Conservation (phyloP, 129 eudicot genomes). For the Saussurea involucrata region DNA sequence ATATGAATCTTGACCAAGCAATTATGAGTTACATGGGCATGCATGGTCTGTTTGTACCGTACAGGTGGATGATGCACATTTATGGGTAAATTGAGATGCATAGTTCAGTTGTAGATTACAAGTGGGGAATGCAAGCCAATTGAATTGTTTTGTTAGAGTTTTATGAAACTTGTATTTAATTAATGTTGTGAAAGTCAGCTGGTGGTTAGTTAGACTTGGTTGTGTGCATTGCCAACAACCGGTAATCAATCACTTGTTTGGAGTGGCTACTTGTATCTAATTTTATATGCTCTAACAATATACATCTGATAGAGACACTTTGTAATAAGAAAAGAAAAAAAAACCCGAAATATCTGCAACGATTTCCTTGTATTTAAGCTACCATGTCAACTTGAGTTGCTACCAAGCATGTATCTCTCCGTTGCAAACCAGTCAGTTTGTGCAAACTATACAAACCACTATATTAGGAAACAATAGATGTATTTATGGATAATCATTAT, state of each 20-base stretch:
- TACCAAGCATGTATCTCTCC: slow-evolving; percentile 36
- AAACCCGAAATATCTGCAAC: slow-evolving; percentile 14
- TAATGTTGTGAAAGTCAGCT: slow-evolving; percentile 35
- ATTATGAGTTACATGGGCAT: not conserved
- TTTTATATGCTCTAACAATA: slow-evolving; percentile 13
- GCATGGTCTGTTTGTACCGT: not conserved
- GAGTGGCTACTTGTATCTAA: slow-evolving; percentile 27
- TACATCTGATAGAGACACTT: slow-evolving; percentile 15
- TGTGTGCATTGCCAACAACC: slow-evolving; percentile 26
- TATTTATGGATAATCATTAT: too few relatives aligned
- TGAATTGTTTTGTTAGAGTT: slow-evolving; percentile 16
- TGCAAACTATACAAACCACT: too few relatives aligned
- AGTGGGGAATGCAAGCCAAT: not conserved
- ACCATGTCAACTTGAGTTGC: slow-evolving; percentile 56
- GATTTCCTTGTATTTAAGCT: slow-evolving; percentile 15
- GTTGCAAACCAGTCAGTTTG: too few relatives aligned
- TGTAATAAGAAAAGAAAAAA: not conserved
- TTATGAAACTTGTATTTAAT: not conserved
- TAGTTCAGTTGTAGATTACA: slow-evolving; percentile 13
- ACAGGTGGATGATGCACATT: not conserved
- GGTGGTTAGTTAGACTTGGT: slow-evolving; percentile 29
- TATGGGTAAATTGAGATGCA: not conserved
- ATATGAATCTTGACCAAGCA: not conserved
- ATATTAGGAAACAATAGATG: too few relatives aligned
- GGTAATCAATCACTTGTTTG: slow-evolving; percentile 24